These are phyloP conservation scores for Chaetomiaceae sp. DNA, from an alignment of 2,329 filamentous ascomycete species.

Conservation along the genomic window DNA sequence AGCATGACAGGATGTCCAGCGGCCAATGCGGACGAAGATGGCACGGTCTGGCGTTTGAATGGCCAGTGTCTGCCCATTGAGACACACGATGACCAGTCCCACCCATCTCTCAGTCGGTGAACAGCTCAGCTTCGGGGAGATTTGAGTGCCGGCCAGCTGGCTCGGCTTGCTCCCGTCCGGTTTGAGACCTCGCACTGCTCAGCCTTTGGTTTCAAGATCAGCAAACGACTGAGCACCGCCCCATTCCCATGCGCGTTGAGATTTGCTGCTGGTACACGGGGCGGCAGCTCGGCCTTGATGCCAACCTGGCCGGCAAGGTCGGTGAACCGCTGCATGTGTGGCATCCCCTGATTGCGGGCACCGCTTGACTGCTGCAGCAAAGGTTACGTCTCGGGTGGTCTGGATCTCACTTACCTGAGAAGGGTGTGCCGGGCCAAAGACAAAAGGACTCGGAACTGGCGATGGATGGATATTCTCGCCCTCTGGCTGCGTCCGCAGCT, in stretches of 20 bases:
- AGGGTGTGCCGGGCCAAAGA: not conserved
- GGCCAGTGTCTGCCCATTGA: constrained; percentile 2
- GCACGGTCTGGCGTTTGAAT: constrained; percentile 8
- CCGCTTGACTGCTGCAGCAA: constrained; percentile 9
- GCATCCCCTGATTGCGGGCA: constrained; percentile 20
- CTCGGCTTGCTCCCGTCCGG: not conserved
- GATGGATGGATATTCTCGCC: not conserved
- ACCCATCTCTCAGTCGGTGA: not conserved
- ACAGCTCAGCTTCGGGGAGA: too few species aligned
- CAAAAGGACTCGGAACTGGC: not conserved
- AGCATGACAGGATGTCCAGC: constrained; percentile 9
- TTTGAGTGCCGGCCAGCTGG: too few species aligned
- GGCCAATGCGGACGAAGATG: constrained; percentile 14
- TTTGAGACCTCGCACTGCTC: not conserved
- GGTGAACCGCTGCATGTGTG: constrained; percentile 17
- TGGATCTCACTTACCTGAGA: constrained; percentile 6
- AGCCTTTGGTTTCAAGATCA: not conserved
- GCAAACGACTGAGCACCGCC: constrained; percentile 10
- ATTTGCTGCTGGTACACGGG: not conserved
- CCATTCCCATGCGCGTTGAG: constrained; percentile 8
- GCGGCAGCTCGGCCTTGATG: not conserved
- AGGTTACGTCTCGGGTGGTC: constrained; percentile 12
- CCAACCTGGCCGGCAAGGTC: constrained; percentile 7
- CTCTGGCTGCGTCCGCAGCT: constrained; percentile 6
- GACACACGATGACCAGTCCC: not conserved